phyloP scores from a whole-genome alignment of 371 early-diverging fungal genomes.

The Sporodiniella umbellata region DNA sequence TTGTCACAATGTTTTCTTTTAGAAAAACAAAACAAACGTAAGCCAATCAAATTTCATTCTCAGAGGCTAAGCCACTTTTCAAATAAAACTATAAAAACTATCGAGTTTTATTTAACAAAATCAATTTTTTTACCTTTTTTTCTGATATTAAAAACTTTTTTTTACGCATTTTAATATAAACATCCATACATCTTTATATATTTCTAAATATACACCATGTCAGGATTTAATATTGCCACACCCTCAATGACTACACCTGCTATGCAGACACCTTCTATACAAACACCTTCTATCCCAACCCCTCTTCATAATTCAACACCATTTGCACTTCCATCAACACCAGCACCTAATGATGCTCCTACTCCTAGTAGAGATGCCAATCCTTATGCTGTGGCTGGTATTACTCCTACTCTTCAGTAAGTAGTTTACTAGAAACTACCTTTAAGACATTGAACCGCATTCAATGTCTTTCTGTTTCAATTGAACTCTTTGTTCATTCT shows the following conservation, averaged over 20 bases:
- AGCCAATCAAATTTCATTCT: constrained; percentile 1
- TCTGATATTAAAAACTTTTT: constrained; percentile 18
- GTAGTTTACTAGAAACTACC: too few species aligned
- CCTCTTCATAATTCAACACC: constrained; percentile 41
- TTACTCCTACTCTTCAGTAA: constrained; percentile 85
- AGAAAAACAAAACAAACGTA: not conserved
- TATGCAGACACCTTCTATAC: constrained; percentile 47
- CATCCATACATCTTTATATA: too few species aligned
- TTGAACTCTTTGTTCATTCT: too few species aligned
- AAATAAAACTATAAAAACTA: constrained; percentile 15
- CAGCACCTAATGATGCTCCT: constrained; percentile 49
- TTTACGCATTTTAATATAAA: constrained; percentile 5
- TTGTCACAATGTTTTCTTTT: not conserved
- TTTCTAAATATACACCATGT: too few species aligned
- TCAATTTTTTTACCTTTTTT: constrained; percentile 14
- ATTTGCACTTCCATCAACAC: constrained; percentile 46
- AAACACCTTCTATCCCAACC: constrained; percentile 48
- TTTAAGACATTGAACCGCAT: too few species aligned
- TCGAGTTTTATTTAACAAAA: constrained; percentile 8
- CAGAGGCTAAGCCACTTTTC: constrained; percentile 1
- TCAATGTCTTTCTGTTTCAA: too few species aligned
- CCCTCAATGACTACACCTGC: constrained; percentile 46
- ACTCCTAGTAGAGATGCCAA: constrained; percentile 53
- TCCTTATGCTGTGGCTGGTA: constrained; percentile 66
- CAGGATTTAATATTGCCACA: constrained; percentile 51